phyloP scores from a whole-genome alignment of 371 early-diverging fungal genomes.

The Lichtheimia ornata region DNA sequence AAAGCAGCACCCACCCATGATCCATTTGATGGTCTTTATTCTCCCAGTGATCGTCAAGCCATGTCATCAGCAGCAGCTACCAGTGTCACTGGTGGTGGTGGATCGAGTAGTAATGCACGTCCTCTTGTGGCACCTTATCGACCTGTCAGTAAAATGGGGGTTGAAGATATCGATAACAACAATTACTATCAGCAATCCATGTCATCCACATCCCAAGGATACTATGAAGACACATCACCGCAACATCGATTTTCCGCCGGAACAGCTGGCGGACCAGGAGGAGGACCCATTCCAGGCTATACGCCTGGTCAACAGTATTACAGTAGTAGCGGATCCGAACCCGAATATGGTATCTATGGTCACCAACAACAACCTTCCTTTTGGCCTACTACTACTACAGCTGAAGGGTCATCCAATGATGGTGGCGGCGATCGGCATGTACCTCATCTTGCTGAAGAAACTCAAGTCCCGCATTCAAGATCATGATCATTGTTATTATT shows the following conservation, averaged over 20 bases:
- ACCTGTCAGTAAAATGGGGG: constrained; percentile 10
- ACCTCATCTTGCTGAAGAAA: constrained; percentile 10
- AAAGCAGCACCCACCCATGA: constrained; percentile 1
- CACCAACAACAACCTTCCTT: background rate
- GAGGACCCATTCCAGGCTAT: background rate
- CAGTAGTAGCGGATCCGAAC: background rate
- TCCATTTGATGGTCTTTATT: constrained; percentile 3
- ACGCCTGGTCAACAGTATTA: constrained; percentile 11
- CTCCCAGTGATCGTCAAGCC: constrained; percentile 1
- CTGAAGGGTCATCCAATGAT: constrained; percentile 4
- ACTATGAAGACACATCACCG: constrained; percentile 12
- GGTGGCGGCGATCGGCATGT: constrained; percentile 15
- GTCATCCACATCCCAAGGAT: constrained; percentile 1
- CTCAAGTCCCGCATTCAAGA: constrained; percentile 9
- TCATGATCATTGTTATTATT: background rate
- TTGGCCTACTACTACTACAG: background rate
- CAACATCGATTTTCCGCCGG: constrained; percentile 7
- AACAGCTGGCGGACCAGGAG: background rate
- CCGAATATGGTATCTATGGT: constrained; percentile 1
- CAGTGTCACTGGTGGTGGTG: background rate
- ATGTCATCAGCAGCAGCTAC: constrained; percentile 1
- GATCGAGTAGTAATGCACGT: constrained; percentile 12
- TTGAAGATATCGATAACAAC: constrained; percentile 10
- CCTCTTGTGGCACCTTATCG: constrained; percentile 15
- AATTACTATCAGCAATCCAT: constrained; percentile 4